Percentiles rank a stretch among this genome's conserved stretches.
Conservation (phyloP, 345 rosid species). For the Boechera retrofracta region DNA sequence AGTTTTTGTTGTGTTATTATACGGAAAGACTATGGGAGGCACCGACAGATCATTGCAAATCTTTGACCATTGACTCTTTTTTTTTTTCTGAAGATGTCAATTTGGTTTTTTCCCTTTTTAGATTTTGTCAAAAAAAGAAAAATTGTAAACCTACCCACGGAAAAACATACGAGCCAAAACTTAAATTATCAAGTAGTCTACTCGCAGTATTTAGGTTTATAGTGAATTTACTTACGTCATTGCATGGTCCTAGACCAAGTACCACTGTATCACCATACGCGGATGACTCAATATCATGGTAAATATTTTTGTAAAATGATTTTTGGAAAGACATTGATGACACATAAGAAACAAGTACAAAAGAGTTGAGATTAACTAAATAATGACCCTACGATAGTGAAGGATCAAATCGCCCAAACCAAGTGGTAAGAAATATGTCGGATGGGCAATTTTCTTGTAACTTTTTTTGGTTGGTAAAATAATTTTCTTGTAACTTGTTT, state of each 20-base stretch:
- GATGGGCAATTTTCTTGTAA: constrained; percentile 1
- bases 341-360: background rate
- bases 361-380: constrained; percentile 7
- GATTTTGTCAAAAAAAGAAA: background rate
- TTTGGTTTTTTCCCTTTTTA: background rate
- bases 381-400: constrained; percentile 27
- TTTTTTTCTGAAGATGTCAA: constrained; percentile 21
- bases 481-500: constrained; percentile 1
- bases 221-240: too few relatives aligned
- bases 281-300: background rate
- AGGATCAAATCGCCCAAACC: constrained; percentile 22
- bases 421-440: constrained; percentile 20
- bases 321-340: background rate
- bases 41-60: constrained; percentile 57
- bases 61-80: constrained; percentile 69
- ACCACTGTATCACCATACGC: too few relatives aligned
- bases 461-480: background rate
- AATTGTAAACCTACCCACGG: too few relatives aligned
- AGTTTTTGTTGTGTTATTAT: constrained; percentile 35
- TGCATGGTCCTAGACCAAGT: too few relatives aligned
- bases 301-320: background rate
- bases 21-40: constrained; percentile 56
- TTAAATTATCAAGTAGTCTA: too few relatives aligned
- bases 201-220: too few relatives aligned
- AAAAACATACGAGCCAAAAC: too few relatives aligned